Evolutionary conservation across 305 asterid genomes (phyloP), one percentile per base, ranked within the genome.

Genomic region (Fraxinus greggii): DNA sequence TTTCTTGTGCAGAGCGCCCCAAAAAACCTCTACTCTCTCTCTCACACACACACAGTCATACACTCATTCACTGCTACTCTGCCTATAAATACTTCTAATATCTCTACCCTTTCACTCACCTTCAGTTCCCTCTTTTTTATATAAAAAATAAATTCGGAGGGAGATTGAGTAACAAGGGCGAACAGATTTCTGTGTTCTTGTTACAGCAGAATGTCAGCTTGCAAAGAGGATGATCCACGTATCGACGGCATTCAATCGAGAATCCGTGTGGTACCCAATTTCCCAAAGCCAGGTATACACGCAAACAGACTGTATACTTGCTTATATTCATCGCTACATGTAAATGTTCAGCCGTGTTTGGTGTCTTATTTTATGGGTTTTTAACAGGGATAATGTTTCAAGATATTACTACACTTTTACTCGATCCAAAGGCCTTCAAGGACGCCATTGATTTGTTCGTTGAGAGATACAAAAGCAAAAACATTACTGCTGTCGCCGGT

Each of bases 401-500:
- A 86, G 98, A 94, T 79, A 92, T 94, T 23, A 94, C 98, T 21
- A 92, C 97, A 33, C 89, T 94, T 21, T 83, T 94, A 54, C 94
- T 94, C 69, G 93, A 94, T 79, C 95, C 93, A 2, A 92, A 88
- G 79, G 89, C 95, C 70, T 94, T 91, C 91, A 91, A 90, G 83
- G 95, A 92, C 85, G 85, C 97, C 84, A 86, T 94, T 83, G 97
- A 93, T 84, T 88, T 93, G 90, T 93, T 93, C 83, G 93, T 92
- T 54, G 97, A 92, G 83, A 90, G 98, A 45, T 94, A 94, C 82
- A 86, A 83, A 78, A 83, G 61, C 91, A 89, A 86, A 83, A 88
- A 84, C 86, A 91, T 94, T 83, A 88, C 97, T 75, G 94, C 90
- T 38, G 98, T 94, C 29, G 98, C 97, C 75, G 98, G 98, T 93